Conservation (phyloP, 257 asterid genomes). For the Fraxinus excelsior region DNA sequence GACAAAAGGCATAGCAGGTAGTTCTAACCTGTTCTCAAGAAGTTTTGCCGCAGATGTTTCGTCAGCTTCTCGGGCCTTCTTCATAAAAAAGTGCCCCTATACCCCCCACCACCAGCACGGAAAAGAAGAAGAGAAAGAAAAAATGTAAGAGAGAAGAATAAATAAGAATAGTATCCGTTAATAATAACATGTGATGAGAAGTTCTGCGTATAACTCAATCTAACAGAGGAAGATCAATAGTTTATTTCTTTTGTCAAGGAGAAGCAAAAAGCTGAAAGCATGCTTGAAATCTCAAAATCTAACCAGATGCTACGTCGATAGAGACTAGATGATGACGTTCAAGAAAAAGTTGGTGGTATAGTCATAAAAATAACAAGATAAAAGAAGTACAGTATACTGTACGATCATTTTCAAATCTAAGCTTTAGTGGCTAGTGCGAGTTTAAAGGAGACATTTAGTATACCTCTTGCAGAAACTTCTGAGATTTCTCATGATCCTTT, state of each 20-base stretch:
- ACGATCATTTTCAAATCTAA: neutral
- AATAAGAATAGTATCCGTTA: neutral
- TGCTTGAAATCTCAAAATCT: neutral
- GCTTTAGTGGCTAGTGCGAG: slow-evolving; percentile 10
- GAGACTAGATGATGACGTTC: neutral
- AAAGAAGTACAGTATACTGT: neutral
- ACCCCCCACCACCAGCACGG: slow-evolving; percentile 28
- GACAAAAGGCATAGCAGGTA: slow-evolving; percentile 10
- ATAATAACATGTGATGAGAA: neutral
- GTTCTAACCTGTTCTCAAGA: slow-evolving; percentile 49
- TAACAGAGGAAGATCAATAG: neutral
- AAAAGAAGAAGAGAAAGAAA: slow-evolving; percentile 25
- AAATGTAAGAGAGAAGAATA: neutral
- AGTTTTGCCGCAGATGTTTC: slow-evolving; percentile 62
- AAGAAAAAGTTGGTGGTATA: neutral
- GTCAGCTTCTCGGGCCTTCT: slow-evolving; percentile 76
- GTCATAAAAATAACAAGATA: neutral
- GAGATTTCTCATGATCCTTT: slow-evolving; percentile 45
- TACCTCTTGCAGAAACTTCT: slow-evolving; percentile 59
- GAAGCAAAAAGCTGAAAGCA: neutral
- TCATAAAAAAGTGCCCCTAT: slow-evolving; percentile 67
- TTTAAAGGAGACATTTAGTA: slow-evolving; percentile 22
- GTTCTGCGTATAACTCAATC: slow-evolving; percentile 5
- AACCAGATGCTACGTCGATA: neutral
- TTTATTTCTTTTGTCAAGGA: slow-evolving; percentile 6